Percentiles rank a stretch among this genome's conserved stretches.
Conservation (phyloP, 2,329 filamentous ascomycete species). For the Lanzia echinophila region DNA sequence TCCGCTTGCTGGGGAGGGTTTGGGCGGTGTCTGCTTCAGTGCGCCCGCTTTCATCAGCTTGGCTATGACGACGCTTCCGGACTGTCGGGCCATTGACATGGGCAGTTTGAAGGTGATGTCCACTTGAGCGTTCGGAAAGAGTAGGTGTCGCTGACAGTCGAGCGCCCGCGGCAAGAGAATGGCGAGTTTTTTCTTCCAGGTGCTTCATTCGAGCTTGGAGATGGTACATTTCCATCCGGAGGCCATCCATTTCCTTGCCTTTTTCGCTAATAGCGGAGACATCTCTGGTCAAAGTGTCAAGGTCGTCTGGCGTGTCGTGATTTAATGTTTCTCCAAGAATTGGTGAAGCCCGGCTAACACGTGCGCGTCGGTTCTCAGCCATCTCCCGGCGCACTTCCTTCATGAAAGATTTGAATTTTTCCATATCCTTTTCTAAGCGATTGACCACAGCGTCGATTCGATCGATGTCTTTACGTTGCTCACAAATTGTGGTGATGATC, state of each 20-base stretch:
- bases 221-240: slow-evolving; percentile 4
- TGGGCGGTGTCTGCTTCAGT: not conserved
- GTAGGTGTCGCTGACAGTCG: not conserved
- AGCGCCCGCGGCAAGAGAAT: not conserved
- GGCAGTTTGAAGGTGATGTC: not conserved
- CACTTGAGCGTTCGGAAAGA: not conserved
- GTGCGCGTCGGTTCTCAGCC: not conserved
- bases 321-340: not conserved
- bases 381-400: slow-evolving; percentile 23
- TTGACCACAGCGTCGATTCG: slow-evolving; percentile 23
- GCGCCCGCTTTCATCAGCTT: not conserved
- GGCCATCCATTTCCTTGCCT: slow-evolving; percentile 22
- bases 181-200: not conserved
- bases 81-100: not conserved
- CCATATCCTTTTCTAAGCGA: slow-evolving; percentile 26
- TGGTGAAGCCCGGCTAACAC: not conserved
- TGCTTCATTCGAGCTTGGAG: not conserved
- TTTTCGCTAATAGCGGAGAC: slow-evolving; percentile 17
- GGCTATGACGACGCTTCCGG: not conserved
- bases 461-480: slow-evolving; percentile 27
- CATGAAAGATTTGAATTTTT: slow-evolving; percentile 27
- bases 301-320: too few species aligned
- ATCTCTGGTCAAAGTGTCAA: slow-evolving; percentile 6
- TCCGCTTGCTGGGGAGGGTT: not conserved
- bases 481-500: not conserved